phyloP scores from a whole-genome alignment of 2,329 filamentous ascomycete genomes.

The Botryotinia narcissicola region DNA sequence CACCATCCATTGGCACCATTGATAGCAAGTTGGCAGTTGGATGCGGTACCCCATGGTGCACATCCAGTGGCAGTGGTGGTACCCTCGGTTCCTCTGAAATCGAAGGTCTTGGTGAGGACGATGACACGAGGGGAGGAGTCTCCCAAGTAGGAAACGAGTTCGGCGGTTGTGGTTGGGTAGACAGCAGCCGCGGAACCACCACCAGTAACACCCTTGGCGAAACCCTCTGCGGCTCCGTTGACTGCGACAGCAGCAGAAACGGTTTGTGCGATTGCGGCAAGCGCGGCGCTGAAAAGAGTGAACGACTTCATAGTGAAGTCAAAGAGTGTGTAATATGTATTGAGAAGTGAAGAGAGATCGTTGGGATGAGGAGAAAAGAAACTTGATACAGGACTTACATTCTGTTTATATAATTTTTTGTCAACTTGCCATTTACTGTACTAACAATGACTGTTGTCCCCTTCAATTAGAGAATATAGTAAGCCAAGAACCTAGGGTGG shows the following conservation, averaged over 20 bases:
- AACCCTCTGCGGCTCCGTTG: slow-evolving; percentile 37
- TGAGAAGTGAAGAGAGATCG: neutral
- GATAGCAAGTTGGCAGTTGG: slow-evolving; percentile 50
- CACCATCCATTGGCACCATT: slow-evolving; percentile 39
- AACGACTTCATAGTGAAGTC: slow-evolving; percentile 23
- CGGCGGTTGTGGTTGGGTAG: slow-evolving; percentile 51
- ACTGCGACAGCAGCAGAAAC: slow-evolving; percentile 36
- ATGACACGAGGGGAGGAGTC: slow-evolving; percentile 44
- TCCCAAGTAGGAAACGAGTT: slow-evolving; percentile 50
- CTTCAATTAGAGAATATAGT: slow-evolving; percentile 10
- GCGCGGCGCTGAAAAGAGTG: slow-evolving; percentile 13
- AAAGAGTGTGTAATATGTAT: neutral
- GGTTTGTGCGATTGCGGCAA: slow-evolving; percentile 19
- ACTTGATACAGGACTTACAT: neutral
- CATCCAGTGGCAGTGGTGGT: slow-evolving; percentile 25
- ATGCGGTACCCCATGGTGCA: slow-evolving; percentile 40
- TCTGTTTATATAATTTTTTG: slow-evolving; percentile 11
- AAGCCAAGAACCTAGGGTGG: slow-evolving; percentile 5
- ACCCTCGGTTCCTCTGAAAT: slow-evolving; percentile 51
- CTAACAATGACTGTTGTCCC: neutral
- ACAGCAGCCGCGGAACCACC: slow-evolving; percentile 54
- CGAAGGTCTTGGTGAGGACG: slow-evolving; percentile 54
- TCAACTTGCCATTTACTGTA: neutral
- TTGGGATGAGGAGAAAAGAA: neutral
- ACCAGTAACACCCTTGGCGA: slow-evolving; percentile 56